phyloP scores from a whole-genome alignment of 768 basidiomycete species.

The Hortiboletus campestris region DNA sequence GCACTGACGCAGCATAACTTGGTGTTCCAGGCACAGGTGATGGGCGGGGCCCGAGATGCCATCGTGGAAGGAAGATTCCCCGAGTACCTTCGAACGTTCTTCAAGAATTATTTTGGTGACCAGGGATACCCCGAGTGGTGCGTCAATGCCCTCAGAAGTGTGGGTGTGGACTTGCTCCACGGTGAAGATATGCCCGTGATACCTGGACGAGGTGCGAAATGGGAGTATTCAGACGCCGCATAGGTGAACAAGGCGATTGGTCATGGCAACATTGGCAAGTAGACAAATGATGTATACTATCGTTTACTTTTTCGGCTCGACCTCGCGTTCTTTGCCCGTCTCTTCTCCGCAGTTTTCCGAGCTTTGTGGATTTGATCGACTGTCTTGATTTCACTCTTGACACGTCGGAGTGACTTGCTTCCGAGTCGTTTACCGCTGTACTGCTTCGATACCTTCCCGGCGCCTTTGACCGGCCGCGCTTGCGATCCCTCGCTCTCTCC shows the following conservation, averaged over 20 bases:
- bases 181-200: slow-evolving; percentile 49
- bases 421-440: slow-evolving; percentile 44
- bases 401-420: slow-evolving; percentile 58
- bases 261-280: neutral
- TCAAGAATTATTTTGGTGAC: slow-evolving; percentile 71
- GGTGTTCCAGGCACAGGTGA: slow-evolving; percentile 81
- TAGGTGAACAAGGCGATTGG: slow-evolving; percentile 10
- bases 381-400: slow-evolving; percentile 83
- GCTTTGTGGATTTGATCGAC: slow-evolving; percentile 84
- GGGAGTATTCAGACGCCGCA: slow-evolving; percentile 66
- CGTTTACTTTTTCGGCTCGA: slow-evolving; percentile 43
- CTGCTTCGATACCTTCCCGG: slow-evolving; percentile 35
- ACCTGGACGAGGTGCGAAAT: slow-evolving; percentile 65
- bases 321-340: slow-evolving; percentile 79
- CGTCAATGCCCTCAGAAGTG: slow-evolving; percentile 76
- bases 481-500: slow-evolving; percentile 27
- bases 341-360: slow-evolving; percentile 62
- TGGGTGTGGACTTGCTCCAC: slow-evolving; percentile 80
- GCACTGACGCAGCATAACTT: slow-evolving; percentile 83
- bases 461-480: slow-evolving; percentile 17
- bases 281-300: slow-evolving; percentile 16
- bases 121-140: slow-evolving; percentile 88
- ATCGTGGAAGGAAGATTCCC: slow-evolving; percentile 80
- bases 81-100: slow-evolving; percentile 71
- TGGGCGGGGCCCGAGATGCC: slow-evolving; percentile 82